Evolutionary conservation across 2,329 filamentous ascomycete genomes (phyloP), one percentile per base, ranked within the genome.

Genomic region (Hypoxylon sp.): DNA sequence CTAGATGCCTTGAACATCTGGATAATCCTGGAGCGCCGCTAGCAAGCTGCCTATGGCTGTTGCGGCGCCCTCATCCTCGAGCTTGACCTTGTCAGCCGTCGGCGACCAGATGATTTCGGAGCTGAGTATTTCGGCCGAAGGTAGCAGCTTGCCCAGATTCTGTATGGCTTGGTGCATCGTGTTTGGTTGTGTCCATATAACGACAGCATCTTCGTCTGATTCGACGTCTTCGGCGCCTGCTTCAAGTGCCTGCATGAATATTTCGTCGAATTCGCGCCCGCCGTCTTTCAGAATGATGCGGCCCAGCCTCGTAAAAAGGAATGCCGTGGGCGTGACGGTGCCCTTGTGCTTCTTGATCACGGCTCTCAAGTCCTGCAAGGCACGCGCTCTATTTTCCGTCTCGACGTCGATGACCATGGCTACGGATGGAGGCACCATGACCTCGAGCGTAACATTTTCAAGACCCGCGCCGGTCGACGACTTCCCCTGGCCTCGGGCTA

Each of bases 401-500:
- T 95, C 89, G 67, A 89, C 87, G 67, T 97, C 92, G 70, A 97
- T 84, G 9, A 98, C 87, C 4, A 94, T 79, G 9, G 91, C 92
- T 1, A 92, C 83, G 26, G 88, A 84, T 13, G 88, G 85, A 2
- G 91, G 90, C 59, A 96, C 77, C 65, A 97, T 89, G 21, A 87
- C 88, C 78, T 98, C 94, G 48, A 96, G 81, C 0, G 87, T 89
- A 48, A 95, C 74, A 27, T 78, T 80, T 72, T 97, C 93, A n/a
- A 98, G 84, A 11, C 86, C 81, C 13, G 84, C 83, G 49, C 95
- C 95, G 4, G 83, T 84, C 1, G 86, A 77, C 20, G 92, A 93
- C 63, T 88, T 84, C 37, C 95, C 94, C 73, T 97, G 93, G 1
- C 95, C 95, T 42, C 92, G 88, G 11, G 92, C 90, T 64, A 99